Evolutionary conservation across 345 rosid species (phyloP).

Genomic region (Hirschfeldia incana): DNA sequence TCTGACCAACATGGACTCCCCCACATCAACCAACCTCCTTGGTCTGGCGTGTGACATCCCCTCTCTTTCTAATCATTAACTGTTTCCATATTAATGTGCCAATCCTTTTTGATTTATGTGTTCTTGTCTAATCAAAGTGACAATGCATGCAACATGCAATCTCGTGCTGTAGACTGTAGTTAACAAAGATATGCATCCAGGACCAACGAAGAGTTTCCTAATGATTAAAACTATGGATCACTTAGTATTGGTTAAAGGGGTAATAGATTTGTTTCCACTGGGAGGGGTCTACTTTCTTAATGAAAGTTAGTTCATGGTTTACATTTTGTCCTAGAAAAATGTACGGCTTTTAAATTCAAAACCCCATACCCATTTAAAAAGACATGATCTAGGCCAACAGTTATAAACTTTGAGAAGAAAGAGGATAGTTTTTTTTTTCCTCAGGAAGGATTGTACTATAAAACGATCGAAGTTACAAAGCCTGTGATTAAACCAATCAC

Average conservation of each 20-base stretch:
- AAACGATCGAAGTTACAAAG: background rate
- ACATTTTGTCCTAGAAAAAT: background rate
- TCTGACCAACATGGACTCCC: background rate
- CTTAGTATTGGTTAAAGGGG: background rate
- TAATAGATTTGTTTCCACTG: background rate
- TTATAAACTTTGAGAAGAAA: background rate
- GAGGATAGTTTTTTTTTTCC: background rate
- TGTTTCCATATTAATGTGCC: background rate
- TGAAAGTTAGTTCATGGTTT: background rate
- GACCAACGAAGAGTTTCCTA: background rate
- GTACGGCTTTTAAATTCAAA: background rate
- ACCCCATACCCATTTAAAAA: background rate
- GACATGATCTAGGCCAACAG: background rate
- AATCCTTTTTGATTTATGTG: background rate
- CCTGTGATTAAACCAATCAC: background rate
- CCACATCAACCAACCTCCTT: background rate
- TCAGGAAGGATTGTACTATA: background rate
- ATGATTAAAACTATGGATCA: background rate
- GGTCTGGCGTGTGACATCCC: conserved; percentile 22
- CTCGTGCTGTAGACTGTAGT: background rate
- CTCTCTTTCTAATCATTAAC: background rate
- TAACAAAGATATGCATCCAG: background rate
- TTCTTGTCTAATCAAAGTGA: background rate
- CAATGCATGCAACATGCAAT: background rate
- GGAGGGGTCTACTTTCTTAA: background rate